A percentile compares a stretch with the other conserved stretches of the same genome.
Evolutionary conservation across 352 stramenopile species (phyloP).

Genomic region (Aphanomyces invadans): DNA sequence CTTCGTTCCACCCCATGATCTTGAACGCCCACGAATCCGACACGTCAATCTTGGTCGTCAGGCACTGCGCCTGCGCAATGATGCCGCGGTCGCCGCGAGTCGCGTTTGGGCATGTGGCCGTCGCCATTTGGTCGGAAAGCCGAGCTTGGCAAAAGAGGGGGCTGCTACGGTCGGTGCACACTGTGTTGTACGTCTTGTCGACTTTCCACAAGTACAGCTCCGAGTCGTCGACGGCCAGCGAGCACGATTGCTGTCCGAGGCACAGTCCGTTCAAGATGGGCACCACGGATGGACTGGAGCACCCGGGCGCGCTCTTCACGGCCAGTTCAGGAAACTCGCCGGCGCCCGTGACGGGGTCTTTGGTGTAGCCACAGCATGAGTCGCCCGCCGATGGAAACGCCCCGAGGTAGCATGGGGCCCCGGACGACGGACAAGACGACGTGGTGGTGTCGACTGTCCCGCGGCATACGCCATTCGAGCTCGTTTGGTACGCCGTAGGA

Average conservation of each 20-base stretch:
- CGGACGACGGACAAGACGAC: conserved; percentile 37
- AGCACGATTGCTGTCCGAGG: conserved; percentile 56
- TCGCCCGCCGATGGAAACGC: conserved; percentile 52
- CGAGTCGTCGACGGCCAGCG: conserved; percentile 52
- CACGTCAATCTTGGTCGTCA: conserved; percentile 69
- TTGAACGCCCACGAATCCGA: conserved; percentile 61
- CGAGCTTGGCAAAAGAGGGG: conserved; percentile 36
- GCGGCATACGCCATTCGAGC: conserved; percentile 45
- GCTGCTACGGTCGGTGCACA: conserved; percentile 32
- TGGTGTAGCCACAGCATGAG: conserved; percentile 49
- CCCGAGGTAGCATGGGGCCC: conserved; percentile 57
- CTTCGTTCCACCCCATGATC: conserved; percentile 72
- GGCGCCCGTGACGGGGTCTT: conserved; percentile 23
- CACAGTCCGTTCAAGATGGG: conserved; percentile 67
- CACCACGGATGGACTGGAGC: conserved; percentile 39
- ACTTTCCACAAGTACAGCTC: conserved; percentile 52
- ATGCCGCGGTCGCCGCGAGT: conserved; percentile 33
- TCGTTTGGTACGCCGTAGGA: conserved; percentile 53
- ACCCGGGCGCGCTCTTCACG: conserved; percentile 38
- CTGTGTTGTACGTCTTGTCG: conserved; percentile 34
- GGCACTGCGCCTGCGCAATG: conserved; percentile 65
- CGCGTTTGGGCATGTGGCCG: conserved; percentile 34
- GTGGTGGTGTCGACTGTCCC: conserved; percentile 29
- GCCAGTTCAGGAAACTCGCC: conserved; percentile 49
- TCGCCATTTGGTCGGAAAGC: conserved; percentile 52